These are phyloP conservation scores for Phlebiopsis flavidoalba DNA, from an alignment of 768 basidiomycete genomes.

Conservation along the genomic window DNA sequence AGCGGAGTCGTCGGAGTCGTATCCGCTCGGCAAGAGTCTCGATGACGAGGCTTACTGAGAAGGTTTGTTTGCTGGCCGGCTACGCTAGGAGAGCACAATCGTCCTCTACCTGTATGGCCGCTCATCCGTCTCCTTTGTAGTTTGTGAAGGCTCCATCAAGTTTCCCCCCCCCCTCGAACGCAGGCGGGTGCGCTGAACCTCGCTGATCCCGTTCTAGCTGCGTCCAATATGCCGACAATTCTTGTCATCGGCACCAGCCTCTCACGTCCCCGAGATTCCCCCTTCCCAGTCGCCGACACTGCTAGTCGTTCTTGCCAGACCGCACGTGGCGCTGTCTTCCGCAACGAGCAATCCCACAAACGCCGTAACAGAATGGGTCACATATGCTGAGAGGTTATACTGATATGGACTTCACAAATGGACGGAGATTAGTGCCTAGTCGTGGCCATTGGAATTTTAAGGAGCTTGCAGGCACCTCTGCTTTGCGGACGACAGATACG, in stretches of 20 bases:
- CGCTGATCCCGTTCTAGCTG: conserved; percentile 28
- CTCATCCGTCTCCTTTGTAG: conserved; percentile 1
- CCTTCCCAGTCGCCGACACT: conserved; percentile 86
- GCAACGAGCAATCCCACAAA: conserved; percentile 92
- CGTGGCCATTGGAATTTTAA: too few species aligned
- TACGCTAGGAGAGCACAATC: neutral
- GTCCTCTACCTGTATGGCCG: neutral
- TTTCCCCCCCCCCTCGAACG: too few species aligned
- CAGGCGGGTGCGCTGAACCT: conserved; percentile 18
- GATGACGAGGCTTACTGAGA: conserved; percentile 17
- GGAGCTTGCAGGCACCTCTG: conserved; percentile 31
- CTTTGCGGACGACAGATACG: conserved; percentile 46
- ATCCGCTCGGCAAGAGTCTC: conserved; percentile 25
- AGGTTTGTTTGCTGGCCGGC: neutral
- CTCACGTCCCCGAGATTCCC: conserved; percentile 57
- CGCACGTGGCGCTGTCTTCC: conserved; percentile 64
- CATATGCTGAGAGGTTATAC: conserved; percentile 73
- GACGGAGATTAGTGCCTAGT: conserved; percentile 47
- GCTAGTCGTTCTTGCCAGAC: conserved; percentile 49
- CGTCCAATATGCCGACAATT: conserved; percentile 52
- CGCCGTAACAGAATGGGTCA: conserved; percentile 73
- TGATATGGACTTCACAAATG: conserved; percentile 66
- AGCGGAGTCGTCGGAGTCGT: conserved; percentile 83
- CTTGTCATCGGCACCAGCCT: conserved; percentile 60
- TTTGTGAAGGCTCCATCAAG: neutral